A percentile compares a stretch with the other conserved stretches of the same genome.
phyloP scores from a whole-genome alignment of 2,329 filamentous ascomycete species.

The Fusarium sulawesiense region DNA sequence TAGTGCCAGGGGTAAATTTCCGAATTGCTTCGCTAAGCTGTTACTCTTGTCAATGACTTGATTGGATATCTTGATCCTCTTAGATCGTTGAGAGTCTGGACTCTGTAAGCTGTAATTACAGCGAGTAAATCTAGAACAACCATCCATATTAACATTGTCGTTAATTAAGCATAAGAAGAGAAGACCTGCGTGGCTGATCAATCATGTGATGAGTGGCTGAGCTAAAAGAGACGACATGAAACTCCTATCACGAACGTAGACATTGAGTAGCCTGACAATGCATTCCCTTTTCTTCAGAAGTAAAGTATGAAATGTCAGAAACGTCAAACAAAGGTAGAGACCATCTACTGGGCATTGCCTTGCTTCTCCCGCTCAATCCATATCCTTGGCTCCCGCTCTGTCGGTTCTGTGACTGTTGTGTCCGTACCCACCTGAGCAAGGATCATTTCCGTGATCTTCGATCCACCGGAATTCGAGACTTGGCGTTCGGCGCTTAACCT shows the following conservation, averaged over 20 bases:
- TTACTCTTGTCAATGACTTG: constrained; percentile 3
- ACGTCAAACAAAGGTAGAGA: not conserved
- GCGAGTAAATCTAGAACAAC: not conserved
- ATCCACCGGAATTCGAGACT: constrained; percentile 33
- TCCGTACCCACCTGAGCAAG: constrained; percentile 28
- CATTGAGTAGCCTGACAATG: no score
- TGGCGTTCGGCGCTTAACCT: constrained; percentile 22
- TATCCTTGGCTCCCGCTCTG: constrained; percentile 16
- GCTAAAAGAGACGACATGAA: not conserved
- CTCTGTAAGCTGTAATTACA: not conserved
- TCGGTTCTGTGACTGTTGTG: constrained; percentile 17
- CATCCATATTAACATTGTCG: not conserved
- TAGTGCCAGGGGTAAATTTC: constrained; percentile 31
- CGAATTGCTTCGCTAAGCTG: not conserved
- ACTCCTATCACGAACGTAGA: not conserved
- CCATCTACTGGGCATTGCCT: not conserved
- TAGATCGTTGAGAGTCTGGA: not conserved
- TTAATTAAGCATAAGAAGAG: constrained; percentile 14
- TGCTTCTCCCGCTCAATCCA: not conserved
- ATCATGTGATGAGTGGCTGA: constrained; percentile 15
- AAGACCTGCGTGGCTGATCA: not conserved
- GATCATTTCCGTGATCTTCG: constrained; percentile 21
- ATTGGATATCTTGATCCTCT: constrained; percentile 5
- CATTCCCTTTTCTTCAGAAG: not conserved
- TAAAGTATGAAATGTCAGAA: not conserved